These are phyloP conservation scores for Heterobasidion occidentale DNA, from an alignment of 1,284 basidiomycete genomes.

Conservation along the genomic window DNA sequence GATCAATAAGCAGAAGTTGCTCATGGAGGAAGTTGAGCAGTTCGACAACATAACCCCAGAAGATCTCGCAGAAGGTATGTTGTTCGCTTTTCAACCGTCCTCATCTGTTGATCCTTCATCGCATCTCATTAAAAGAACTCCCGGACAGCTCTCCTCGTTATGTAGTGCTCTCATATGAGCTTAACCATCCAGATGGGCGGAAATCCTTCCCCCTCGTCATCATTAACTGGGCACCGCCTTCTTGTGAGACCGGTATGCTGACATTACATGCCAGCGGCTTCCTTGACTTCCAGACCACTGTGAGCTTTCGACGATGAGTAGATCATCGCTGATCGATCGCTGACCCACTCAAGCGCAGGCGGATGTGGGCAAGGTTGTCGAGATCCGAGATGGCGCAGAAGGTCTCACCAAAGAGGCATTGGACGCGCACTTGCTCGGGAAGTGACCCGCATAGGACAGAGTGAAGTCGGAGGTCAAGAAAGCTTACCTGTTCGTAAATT, in stretches of 20 bases:
- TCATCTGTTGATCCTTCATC: not conserved
- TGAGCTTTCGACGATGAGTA: slow-evolving; percentile 16
- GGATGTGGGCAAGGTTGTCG: slow-evolving; percentile 69
- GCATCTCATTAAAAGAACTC: slow-evolving; percentile 50
- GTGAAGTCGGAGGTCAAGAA: not conserved
- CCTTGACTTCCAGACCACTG: slow-evolving; percentile 71
- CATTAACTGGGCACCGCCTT: slow-evolving; percentile 79
- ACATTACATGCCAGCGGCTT: slow-evolving; percentile 82
- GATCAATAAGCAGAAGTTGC: slow-evolving; percentile 74
- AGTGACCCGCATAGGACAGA: not conserved
- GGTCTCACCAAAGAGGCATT: slow-evolving; percentile 67
- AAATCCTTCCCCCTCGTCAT: slow-evolving; percentile 80
- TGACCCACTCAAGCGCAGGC: slow-evolving; percentile 31
- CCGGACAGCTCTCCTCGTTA: slow-evolving; percentile 89
- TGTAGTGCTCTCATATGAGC: slow-evolving; percentile 77
- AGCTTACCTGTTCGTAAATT: not conserved
- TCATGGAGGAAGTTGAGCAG: slow-evolving; percentile 78
- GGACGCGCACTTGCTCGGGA: slow-evolving; percentile 50
- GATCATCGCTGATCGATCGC: slow-evolving; percentile 23
- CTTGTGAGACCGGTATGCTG: slow-evolving; percentile 68
- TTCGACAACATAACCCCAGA: slow-evolving; percentile 72
- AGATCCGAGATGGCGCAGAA: slow-evolving; percentile 76
- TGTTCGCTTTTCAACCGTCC: not conserved
- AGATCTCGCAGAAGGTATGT: slow-evolving; percentile 76
- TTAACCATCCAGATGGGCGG: slow-evolving; percentile 78